phyloP scores from a whole-genome alignment of 2,329 filamentous ascomycete species.

The Colletotrichum agaves region DNA sequence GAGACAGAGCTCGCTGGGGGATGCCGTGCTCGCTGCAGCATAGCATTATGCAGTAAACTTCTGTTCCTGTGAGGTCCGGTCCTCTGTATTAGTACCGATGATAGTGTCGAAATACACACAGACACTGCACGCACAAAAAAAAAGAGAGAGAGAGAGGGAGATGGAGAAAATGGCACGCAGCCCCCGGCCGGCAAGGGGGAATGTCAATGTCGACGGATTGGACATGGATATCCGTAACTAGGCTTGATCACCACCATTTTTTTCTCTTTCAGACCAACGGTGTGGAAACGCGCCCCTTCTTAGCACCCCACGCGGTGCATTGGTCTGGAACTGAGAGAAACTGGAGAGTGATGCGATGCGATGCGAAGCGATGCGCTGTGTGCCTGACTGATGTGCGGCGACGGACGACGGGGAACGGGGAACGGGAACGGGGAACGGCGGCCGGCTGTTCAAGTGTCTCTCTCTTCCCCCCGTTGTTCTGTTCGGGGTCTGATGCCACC shows the following conservation, averaged over 20 bases:
- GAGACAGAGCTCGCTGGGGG: background rate
- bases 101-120: background rate
- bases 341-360: slow-evolving; percentile 9
- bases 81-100: too few relatives aligned
- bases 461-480: slow-evolving; percentile 4
- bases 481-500: background rate
- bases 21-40: slow-evolving; percentile 8
- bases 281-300: slow-evolving; percentile 13
- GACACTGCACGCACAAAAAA: background rate
- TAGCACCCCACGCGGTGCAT: slow-evolving; percentile 12
- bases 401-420: background rate
- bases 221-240: slow-evolving; percentile 14
- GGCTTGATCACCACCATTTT: slow-evolving; percentile 21
- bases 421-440: background rate
- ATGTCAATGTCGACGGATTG: slow-evolving; percentile 34
- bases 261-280: slow-evolving; percentile 27
- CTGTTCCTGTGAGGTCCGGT: background rate
- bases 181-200: slow-evolving; percentile 25
- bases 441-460: slow-evolving; percentile 3
- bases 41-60: slow-evolving; percentile 13
- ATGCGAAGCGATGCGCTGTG: slow-evolving; percentile 13
- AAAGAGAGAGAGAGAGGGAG: slow-evolving; percentile 1
- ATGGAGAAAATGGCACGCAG: background rate
- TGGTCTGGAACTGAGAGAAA: background rate
- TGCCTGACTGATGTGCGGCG: background rate